phyloP scores from a whole-genome alignment of 2,329 filamentous ascomycete species.

The Metarhizium brunneum region DNA sequence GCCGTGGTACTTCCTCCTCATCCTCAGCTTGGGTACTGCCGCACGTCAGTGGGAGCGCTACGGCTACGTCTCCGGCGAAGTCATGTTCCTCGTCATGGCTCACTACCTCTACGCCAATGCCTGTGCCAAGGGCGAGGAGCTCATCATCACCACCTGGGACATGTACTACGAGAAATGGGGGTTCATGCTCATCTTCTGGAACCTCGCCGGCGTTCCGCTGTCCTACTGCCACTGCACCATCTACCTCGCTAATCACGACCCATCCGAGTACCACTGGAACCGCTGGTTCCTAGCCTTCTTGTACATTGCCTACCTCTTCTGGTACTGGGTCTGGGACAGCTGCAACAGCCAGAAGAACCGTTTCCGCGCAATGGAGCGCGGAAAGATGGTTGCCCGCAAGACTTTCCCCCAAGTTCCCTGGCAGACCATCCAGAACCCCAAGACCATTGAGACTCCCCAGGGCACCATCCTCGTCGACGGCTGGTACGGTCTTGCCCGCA shows the following conservation, averaged over 20 bases:
- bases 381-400: constrained; percentile 59
- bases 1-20: constrained; percentile 84
- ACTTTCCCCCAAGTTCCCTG: constrained; percentile 89
- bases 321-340: constrained; percentile 90
- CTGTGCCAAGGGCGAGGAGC: constrained; percentile 84
- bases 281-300: constrained; percentile 55
- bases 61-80: constrained; percentile 79
- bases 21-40: constrained; percentile 66
- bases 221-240: constrained; percentile 92
- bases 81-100: constrained; percentile 75
- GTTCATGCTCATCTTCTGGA: constrained; percentile 98
- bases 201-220: constrained; percentile 81
- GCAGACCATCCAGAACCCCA: constrained; percentile 73
- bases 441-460: constrained; percentile 61
- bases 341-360: constrained; percentile 91
- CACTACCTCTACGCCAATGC: constrained; percentile 90
- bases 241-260: constrained; percentile 76
- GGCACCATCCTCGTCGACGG: constrained; percentile 75
- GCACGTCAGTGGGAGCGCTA: constrained; percentile 76
- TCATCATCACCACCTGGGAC: constrained; percentile 83
- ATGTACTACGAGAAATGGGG: constrained; percentile 98
- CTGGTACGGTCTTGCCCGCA: constrained; percentile 72
- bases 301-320: constrained; percentile 64
- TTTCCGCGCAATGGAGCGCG: constrained; percentile 73
- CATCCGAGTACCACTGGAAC: constrained; percentile 70